Evolutionary conservation across 805 yeast genomes (phyloP), one percentile per base, ranked within the genome.

Genomic region (Lipomyces chichibuensis): DNA sequence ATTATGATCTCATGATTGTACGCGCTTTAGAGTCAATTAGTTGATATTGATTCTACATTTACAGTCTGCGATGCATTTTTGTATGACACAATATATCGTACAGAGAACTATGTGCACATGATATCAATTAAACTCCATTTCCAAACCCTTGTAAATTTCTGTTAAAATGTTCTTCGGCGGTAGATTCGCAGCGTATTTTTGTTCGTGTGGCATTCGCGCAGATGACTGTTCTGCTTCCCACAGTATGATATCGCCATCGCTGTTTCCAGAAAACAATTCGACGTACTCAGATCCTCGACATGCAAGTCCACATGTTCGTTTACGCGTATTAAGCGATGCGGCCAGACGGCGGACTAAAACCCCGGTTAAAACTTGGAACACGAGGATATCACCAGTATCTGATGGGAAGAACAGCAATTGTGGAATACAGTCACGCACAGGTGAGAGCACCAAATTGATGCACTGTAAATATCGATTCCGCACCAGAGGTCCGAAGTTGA

Each of bases 401-500:
- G 92, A 87, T 0, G 96, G 94, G 63, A 87, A 86, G 76, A 90
- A 80, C 29, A 90, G 76, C 70, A 84, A 84, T 66, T 85, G 90
- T 6, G 82, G 74, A 46, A 83, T 87, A 3, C 87, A 80, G 70
- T 89, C 92, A 11, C 74, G 73, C 0, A 76, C 69, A 0, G 87
- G 85, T 62, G 85, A 83, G 25, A 89, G 74, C 57, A 84, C 77
- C 64, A 89, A 82, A 29, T 87, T 86, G 0, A 87, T 78, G 14
- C 84, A 83, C 73, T 88, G 92, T 7, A 81, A 75, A 57, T 82
- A 83, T 71, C 85, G 84, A 76, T 91, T 90, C 65, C 92, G 83
- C 1, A 91, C 85, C 62, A 88, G 79, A 0, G 96, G 95, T 0
- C 96, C 96, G 75, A 88, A 91, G 71, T 90, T 90, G 39, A 88